phyloP scores from a whole-genome alignment of 768 basidiomycete species.

The Tephrocybe sp. region DNA sequence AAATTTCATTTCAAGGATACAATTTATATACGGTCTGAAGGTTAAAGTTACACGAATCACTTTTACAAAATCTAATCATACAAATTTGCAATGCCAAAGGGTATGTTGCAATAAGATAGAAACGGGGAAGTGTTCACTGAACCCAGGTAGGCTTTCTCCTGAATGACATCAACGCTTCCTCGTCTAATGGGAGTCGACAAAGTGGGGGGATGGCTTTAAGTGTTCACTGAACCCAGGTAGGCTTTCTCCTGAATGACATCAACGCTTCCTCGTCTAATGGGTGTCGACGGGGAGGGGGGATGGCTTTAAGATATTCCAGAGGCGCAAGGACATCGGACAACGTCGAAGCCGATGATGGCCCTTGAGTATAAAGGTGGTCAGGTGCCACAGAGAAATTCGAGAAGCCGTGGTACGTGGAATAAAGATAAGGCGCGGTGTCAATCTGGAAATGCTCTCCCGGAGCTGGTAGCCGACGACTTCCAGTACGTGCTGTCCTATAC shows the following conservation, averaged over 20 bases:
- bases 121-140: background rate
- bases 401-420: background rate
- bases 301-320: slow-evolving; percentile 57
- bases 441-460: slow-evolving; percentile 6
- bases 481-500: slow-evolving; percentile 65
- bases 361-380: background rate
- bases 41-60: too few species aligned
- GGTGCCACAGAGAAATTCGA: background rate
- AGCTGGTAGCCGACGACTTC: slow-evolving; percentile 25
- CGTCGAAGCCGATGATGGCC: background rate
- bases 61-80: too few species aligned
- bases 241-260: slow-evolving; percentile 47
- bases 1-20: too few species aligned
- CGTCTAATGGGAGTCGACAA: slow-evolving; percentile 67
- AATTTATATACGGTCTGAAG: too few species aligned
- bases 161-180: slow-evolving; percentile 66
- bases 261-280: slow-evolving; percentile 70
- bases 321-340: slow-evolving; percentile 47
- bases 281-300: slow-evolving; percentile 61
- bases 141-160: slow-evolving; percentile 21
- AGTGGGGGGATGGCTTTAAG: slow-evolving; percentile 51
- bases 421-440: background rate
- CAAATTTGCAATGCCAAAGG: background rate
- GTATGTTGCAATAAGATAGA: background rate
- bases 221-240: slow-evolving; percentile 7